phyloP scores from a whole-genome alignment of 169 alveolate species.

The Plasmodium gonderi region DNA sequence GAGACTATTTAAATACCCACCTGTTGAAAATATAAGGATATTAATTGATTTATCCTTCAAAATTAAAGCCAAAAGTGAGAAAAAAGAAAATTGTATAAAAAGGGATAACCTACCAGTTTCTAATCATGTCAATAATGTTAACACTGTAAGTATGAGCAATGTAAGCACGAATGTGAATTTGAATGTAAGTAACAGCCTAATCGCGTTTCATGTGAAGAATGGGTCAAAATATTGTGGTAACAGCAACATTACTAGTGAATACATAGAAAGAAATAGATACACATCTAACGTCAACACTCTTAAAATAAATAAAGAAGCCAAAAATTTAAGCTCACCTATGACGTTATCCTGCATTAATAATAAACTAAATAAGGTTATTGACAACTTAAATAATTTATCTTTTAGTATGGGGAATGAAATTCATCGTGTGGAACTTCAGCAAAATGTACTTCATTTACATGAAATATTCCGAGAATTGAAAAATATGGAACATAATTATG shows the following conservation, averaged over 20 bases:
- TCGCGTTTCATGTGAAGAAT: not conserved
- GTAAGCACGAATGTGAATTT: not conserved
- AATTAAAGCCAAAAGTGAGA: conserved; percentile 22
- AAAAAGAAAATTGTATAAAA: conserved; percentile 26
- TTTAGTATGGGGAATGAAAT: conserved; percentile 14
- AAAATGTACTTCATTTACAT: conserved; percentile 39
- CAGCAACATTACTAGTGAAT: not conserved
- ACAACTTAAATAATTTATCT: conserved; percentile 47
- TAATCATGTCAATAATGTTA: not conserved
- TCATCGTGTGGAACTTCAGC: conserved; percentile 32
- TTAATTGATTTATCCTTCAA: conserved; percentile 49
- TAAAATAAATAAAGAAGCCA: not conserved
- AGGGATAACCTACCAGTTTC: not conserved
- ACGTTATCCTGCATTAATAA: conserved; percentile 20
- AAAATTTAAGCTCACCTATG: not conserved
- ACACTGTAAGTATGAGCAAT: not conserved
- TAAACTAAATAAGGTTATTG: conserved; percentile 34
- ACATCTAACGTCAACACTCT: conserved; percentile 4
- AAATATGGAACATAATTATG: conserved; percentile 24
- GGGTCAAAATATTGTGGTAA: not conserved
- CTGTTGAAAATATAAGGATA: conserved; percentile 62
- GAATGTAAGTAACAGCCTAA: not conserved
- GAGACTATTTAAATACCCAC: conserved; percentile 62
- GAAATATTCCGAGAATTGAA: conserved; percentile 54
- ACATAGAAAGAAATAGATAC: conserved; percentile 10